Evolutionary conservation across 768 basidiomycete species (phyloP), one percentile per base, ranked within the genome.

Genomic region (Artomyces pyxidatus): DNA sequence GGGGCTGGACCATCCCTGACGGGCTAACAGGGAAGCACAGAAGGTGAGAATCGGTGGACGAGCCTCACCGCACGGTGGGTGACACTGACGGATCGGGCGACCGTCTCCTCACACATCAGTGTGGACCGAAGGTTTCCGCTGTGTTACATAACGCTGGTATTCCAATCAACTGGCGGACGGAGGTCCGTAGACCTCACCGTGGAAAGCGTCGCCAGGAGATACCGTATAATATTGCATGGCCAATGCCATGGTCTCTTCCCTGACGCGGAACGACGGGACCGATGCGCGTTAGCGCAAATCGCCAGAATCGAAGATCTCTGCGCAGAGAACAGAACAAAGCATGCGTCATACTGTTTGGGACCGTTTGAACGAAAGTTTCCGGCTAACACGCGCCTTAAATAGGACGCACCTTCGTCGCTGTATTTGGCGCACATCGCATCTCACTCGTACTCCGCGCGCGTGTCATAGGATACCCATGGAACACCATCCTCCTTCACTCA

Each of bases 331-430:
- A 12, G 32, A 35, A 12, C 4, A n/a, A n/a, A 35, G 14, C 32
- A 35, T 35, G 3, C 32, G 32, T 35, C 32, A 35, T 40, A 30
- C 39, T 53, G 45, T 42, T 42, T 47, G 42, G 40, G 45, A 39
- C 32, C 42, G 19, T 42, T 54, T 52, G 26, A 43, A 42, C 40
- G 21, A 50, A 47, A 40, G 45, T 37, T 48, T 43, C 53, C 42
- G 45, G 47, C 43, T 30, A 38, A 47, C 54, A 28, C 47, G 44
- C 45, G 45, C 50, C 52, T 50, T 55, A 50, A 54, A 54, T 54
- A 49, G 52, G 52, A 16, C 44, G 41, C 43, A n/a, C 26, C n/a
- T 47, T 37, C 48, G 12, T 25, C 21, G 49, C 35, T 55, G 32
- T 47, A 37, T 47, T 43, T 49, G 45, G 42, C 7, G 45, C 44